Evolutionary conservation across 2,329 filamentous ascomycete genomes (phyloP).

Genomic region (Neospermospora avenae): DNA sequence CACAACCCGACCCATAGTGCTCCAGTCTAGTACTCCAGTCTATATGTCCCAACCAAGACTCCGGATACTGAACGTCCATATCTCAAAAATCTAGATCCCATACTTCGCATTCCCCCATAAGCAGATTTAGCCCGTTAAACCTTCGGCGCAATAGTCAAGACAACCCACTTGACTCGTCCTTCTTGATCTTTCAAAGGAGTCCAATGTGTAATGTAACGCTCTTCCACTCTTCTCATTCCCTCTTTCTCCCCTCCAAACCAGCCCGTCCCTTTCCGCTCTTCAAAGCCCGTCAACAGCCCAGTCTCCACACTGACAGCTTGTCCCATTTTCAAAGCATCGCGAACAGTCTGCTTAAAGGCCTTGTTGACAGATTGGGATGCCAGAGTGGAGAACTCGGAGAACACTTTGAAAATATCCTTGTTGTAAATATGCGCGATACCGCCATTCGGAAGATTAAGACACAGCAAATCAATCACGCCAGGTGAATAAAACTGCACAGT

Average conservation of each 20-base stretch:
- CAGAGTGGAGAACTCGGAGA: conserved; percentile 42
- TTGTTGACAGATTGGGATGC: conserved; percentile 40
- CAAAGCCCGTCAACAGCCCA: conserved; percentile 26
- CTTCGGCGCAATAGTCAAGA: conserved; percentile 35
- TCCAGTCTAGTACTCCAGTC: neutral
- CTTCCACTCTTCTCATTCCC: conserved; percentile 23
- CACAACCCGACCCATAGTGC: neutral
- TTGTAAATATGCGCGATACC: conserved; percentile 39
- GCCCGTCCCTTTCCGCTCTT: conserved; percentile 21
- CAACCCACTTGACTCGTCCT: conserved; percentile 33
- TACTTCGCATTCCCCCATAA: neutral
- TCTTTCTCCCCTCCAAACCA: conserved; percentile 18
- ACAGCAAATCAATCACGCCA: conserved; percentile 46
- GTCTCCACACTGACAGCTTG: conserved; percentile 33
- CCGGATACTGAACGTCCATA: too few species aligned
- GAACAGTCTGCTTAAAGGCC: conserved; percentile 44
- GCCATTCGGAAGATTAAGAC: conserved; percentile 37
- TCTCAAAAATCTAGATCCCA: too few species aligned
- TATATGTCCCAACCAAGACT: neutral
- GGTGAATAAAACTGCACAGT: conserved; percentile 46
- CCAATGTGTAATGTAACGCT: conserved; percentile 38
- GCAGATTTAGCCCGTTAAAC: neutral
- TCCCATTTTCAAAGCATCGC: conserved; percentile 31
- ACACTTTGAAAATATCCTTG: conserved; percentile 53
- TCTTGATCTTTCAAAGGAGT: conserved; percentile 43